Evolutionary conservation across 2,329 filamentous ascomycete genomes (phyloP).

Genomic region (Arthroderma sp.): DNA sequence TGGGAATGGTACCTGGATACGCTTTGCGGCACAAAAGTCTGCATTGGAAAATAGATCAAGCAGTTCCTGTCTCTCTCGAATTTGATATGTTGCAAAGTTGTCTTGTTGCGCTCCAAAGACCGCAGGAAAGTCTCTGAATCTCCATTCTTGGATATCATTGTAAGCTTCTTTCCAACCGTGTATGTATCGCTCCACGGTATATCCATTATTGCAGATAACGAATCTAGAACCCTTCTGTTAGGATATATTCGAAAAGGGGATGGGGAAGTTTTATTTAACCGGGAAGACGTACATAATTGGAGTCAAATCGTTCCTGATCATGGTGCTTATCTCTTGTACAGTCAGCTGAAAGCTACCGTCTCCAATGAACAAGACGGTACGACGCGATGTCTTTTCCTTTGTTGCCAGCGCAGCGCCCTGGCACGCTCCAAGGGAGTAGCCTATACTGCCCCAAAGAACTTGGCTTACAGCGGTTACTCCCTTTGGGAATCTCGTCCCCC

Average conservation of each 20-base stretch:
- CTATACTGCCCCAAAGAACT: slow-evolving; percentile 49
- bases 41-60: slow-evolving; percentile 50
- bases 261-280: neutral
- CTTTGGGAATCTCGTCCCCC: slow-evolving; percentile 40
- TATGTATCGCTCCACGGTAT: slow-evolving; percentile 74
- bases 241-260: neutral
- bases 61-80: slow-evolving; percentile 56
- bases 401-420: slow-evolving; percentile 45
- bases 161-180: slow-evolving; percentile 66
- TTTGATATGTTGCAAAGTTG: slow-evolving; percentile 47
- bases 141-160: slow-evolving; percentile 66
- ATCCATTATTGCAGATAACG: slow-evolving; percentile 71
- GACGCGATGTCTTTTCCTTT: slow-evolving; percentile 26
- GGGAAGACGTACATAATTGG: slow-evolving; percentile 53
- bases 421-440: slow-evolving; percentile 48
- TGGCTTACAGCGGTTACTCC: slow-evolving; percentile 39
- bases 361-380: slow-evolving; percentile 70
- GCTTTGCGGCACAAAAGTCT: slow-evolving; percentile 45
- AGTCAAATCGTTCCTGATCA: slow-evolving; percentile 58
- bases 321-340: slow-evolving; percentile 69
- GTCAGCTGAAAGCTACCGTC: slow-evolving; percentile 79
- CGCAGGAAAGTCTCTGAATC: slow-evolving; percentile 53
- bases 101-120: slow-evolving; percentile 52
- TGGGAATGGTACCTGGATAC: slow-evolving; percentile 25
- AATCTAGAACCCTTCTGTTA: slow-evolving; percentile 35